Base-by-base conservation (phyloP, 108 stramenopile species). In the Phaeodactylum tricornutum region DNA sequence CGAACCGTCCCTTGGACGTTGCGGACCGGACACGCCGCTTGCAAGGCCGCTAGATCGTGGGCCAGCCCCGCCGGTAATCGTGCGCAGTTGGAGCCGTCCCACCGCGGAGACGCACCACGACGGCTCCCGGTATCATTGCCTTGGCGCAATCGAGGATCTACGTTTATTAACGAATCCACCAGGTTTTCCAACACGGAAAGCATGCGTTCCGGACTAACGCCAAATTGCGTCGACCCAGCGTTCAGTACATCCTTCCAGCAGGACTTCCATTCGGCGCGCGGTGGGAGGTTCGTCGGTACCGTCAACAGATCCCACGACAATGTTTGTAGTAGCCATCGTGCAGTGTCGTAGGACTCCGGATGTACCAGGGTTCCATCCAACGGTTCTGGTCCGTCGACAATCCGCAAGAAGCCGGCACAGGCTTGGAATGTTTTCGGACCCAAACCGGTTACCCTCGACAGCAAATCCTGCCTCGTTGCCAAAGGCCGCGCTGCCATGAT, bases 381-480 rank as follows among this genome's bases (percentile, higher is more conserved):
- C 9, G 62, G 57, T 59, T 77, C 81, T 1, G 41, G 47, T 6
- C 71, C 68, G 36, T 61, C 69, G 8, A 47, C 29, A 24, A 77
- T 37, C 19, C 62, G 63, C 22, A 68, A 31, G 46, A 83, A 83
- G 1, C 56, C 81, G 15, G 76, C 81, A 33, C 68, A 75, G 57
- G 78, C 70, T 40, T 75, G 59, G 62, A 46, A 83, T 0, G 74
- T 73, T 40, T 83, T 78, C 5, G 70, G 55, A 11, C 81, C 81
- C 23, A 83, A 25, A 9, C 81, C 81, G 7, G 53, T 38, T 3
- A 77, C 67, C 36, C 41, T 51, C 3, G 50, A 27, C 19, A 77
- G 53, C 48, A 83, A 46, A 7, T 83, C 74, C 25, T 50, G 53
- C 17, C 81, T 53, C 2, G 47, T 29, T 29, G 19, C 32, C 6